Evolutionary conservation across 2,329 filamentous ascomycete genomes (phyloP), one percentile per base, ranked within the genome.

Genomic region (Neoarthrinium moseri): DNA sequence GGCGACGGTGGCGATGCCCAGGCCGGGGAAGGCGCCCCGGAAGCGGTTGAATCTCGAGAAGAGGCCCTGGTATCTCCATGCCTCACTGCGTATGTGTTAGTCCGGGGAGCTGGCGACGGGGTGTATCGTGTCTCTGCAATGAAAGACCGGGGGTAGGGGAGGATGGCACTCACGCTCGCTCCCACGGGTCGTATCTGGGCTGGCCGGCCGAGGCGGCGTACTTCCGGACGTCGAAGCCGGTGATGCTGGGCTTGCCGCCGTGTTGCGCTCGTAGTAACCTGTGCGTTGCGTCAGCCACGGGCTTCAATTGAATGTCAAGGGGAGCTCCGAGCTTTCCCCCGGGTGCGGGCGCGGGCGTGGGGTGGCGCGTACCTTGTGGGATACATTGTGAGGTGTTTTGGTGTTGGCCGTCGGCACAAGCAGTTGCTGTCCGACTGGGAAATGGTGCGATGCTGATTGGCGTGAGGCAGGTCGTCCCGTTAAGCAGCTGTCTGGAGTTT

Each of bases 21-120:
- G 78, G 51, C 94, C 94, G 29, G 94, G 94, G 66, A 99, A 90
- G 53, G 83, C 77, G 61, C 80, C 76, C 74, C 86, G 91, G 77
- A 96, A 94, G 59, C 94, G 87, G 74, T 96, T 95, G 73, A 77
- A 87, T 59, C 92, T 83, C 55, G 85, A 86, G 77, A 96, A 97
- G 45, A 82, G 85, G 53, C 92, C 94, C 27, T 80, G 84, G 77
- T 96, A 96, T 70, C 94, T 82, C 94, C 94, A 99, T 64, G 88
- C 81, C 76, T 99, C 94, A 64, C 94, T 99, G 66, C 54, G n/a
- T 29, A 13, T 21, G 21, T 20, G 46, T 12, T 23, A 48, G 45
- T 26, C 4, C 6, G 30, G 21, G 12, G 17, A n/a, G n/a, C n/a
- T n/a, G n/a, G n/a, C n/a, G n/a, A n/a, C n/a, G n/a, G n/a, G n/a